Evolutionary conservation across 1,284 basidiomycete genomes (phyloP), one percentile per base, ranked within the genome.

Genomic region (Irpex sp.): DNA sequence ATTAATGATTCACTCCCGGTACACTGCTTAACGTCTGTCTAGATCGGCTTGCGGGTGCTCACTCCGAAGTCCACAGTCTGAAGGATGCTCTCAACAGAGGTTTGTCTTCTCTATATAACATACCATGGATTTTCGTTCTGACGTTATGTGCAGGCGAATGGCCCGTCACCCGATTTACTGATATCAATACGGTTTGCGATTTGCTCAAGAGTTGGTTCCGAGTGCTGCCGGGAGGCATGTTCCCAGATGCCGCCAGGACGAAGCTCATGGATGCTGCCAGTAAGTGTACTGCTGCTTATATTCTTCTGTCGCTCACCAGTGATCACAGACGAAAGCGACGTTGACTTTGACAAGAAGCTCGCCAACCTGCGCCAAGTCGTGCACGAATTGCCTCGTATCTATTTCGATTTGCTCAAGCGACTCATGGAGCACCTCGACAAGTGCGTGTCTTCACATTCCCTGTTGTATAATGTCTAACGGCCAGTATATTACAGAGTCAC

Each of bases 21-120:
- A 58, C 47, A 49, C 15, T 43, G 36, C 58, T 54, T 62, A 11
- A 64, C 31, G 2, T 19, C 57, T 21, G 50, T 17, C 49, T 63
- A 92, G 89, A 93, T 75, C 92, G 92, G 59, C 87, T 94, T 61
- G 88, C 92, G n/a, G 93, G 93, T 3, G 89, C 91, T 5, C 80
- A 81, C 13, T 84, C 82, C 0, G 87, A 89, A 64, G 88, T 92
- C 64, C 86, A 83, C 63, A 77, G 80, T 4, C 77, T 93, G 47
- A 87, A 86, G 65, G 89, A 92, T 0, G 85, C 84, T 9, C 86
- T 92, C 72, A 91, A 94, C 74, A 79, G 83, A 68, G 89, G 86
- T 86, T 65, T 56, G 74, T 63, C 19, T 26, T 26, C 26, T 11
- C 50, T 11, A 11, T 54, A 31, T 33, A 4, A n/a, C 36, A 13